Percentiles rank a stretch among this genome's conserved stretches.
phyloP scores from a whole-genome alignment of 257 asterid genomes.

The Capsicum chinense region DNA sequence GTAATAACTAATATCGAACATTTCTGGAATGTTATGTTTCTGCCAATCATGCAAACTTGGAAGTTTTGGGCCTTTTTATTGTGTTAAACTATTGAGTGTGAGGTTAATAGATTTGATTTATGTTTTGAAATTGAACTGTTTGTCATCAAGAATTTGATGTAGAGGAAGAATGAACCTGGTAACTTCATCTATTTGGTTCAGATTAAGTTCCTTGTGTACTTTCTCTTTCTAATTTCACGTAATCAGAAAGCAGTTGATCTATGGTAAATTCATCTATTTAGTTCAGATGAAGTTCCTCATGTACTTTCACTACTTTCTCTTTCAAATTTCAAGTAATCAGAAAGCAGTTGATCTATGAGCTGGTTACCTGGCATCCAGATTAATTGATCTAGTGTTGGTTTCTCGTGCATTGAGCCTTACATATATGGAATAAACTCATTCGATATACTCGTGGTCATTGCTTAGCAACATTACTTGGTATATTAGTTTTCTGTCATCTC shows the following conservation, averaged over 20 bases:
- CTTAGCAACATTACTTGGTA: not conserved
- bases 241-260: not conserved
- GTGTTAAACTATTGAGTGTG: not conserved
- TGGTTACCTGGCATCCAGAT: slow-evolving; percentile 13
- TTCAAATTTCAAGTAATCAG: not conserved
- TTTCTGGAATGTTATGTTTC: not conserved
- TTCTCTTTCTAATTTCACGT: not conserved
- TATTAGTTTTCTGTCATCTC: slow-evolving; percentile 2
- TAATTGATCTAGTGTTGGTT: slow-evolving; percentile 4
- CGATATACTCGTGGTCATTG: not conserved
- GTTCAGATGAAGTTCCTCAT: not conserved
- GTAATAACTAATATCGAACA: not conserved
- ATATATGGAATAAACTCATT: slow-evolving; percentile 18
- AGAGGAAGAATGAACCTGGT: not conserved
- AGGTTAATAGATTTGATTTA: not conserved
- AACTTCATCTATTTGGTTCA: slow-evolving; percentile 2
- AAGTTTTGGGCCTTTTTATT: not conserved
- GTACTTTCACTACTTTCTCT: not conserved
- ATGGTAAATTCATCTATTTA: not conserved
- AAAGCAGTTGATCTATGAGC: not conserved
- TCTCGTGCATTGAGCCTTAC: not conserved
- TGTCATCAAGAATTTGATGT: not conserved
- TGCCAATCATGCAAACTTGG: slow-evolving; percentile 13
- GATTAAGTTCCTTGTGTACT: not conserved
- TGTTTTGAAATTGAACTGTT: not conserved